Evolutionary conservation across 2,329 filamentous ascomycete genomes (phyloP), one percentile per base, ranked within the genome.

Genomic region (Cadophora gregata): DNA sequence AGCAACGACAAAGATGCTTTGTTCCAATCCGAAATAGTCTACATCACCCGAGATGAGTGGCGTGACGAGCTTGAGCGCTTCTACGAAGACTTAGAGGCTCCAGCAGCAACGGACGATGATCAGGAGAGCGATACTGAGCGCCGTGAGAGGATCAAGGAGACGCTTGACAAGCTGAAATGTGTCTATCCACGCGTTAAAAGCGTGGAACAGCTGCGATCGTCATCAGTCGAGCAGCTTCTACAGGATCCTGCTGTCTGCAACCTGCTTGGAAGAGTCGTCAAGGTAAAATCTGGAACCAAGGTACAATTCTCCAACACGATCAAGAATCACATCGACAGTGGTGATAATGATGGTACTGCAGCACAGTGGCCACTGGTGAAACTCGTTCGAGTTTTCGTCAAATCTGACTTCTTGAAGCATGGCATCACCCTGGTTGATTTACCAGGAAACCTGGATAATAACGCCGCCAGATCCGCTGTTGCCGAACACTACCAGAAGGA

Each of bases 91-190:
- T 8, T 70, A 3, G n/a, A 42, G 12, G 19, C 31, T 4, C 50
- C 60, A 12, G 12, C 29, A 21, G 3, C 10, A 1, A 42, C 19
- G 6, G 53, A 25, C 5, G 68, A 65, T 24, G 50, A 21, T 1
- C 63, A 67, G 9, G 73, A 75, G 36, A 78, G 80, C 0, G 75
- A 76, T 2, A 69, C 70, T 0, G 72, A 75, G 29, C 27, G 56
- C 14, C 42, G 64, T 2, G 19, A 38, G n/a, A 29, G 70, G 1
- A 80, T 83, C 29, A 78, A 79, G 4, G 36, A 48, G 5, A 47
- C 55, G 10, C 81, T 80, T 71, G 77, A 79, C 0, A 83, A 83
- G 64, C 79, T 83, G 33, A 77, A 78, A 61, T 77, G 78, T 3
- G 78, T 83, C 3, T 83, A 83, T 67, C 79, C 79, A 1, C 62